Evolutionary conservation across 164 flowering plant genomes (phyloP).

Genomic region (Sextonia rubra): DNA sequence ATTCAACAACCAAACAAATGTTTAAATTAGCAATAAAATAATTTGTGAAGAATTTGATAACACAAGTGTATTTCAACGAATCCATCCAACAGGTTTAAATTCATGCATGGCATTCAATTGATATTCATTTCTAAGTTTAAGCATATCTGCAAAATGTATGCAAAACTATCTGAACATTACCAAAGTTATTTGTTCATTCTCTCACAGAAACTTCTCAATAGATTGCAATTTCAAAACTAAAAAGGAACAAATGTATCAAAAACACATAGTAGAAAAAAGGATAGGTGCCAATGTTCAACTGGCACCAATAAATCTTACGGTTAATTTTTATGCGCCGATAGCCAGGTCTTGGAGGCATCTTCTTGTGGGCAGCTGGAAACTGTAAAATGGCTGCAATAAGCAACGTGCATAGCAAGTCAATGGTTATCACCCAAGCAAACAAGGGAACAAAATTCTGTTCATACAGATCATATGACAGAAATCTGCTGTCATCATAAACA

Average conservation of each 20-base stretch:
- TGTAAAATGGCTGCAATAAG: slow-evolving; percentile 83
- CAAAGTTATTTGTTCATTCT: neutral
- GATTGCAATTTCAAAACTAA: neutral
- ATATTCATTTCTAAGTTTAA: neutral
- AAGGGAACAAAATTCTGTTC: neutral
- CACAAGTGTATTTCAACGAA: neutral
- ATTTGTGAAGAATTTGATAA: too few relatives aligned
- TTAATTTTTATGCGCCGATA: slow-evolving; percentile 71
- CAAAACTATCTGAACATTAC: neutral
- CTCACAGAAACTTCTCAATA: neutral
- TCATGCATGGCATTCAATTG: neutral
- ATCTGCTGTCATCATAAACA: neutral
- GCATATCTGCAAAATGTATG: neutral
- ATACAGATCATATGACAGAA: neutral
- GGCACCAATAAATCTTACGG: slow-evolving; percentile 48
- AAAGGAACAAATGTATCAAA: neutral
- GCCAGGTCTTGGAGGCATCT: slow-evolving; percentile 72
- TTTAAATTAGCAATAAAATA: too few relatives aligned
- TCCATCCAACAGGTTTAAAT: neutral
- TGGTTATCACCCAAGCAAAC: slow-evolving; percentile 3
- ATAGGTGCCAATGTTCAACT: neutral
- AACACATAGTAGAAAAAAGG: neutral
- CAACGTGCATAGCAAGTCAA: slow-evolving; percentile 6
- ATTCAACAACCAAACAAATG: neutral
- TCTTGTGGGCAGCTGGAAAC: slow-evolving; percentile 69